Base-by-base conservation (phyloP, 257 asterid species). In the Nicotiana knightiana region DNA sequence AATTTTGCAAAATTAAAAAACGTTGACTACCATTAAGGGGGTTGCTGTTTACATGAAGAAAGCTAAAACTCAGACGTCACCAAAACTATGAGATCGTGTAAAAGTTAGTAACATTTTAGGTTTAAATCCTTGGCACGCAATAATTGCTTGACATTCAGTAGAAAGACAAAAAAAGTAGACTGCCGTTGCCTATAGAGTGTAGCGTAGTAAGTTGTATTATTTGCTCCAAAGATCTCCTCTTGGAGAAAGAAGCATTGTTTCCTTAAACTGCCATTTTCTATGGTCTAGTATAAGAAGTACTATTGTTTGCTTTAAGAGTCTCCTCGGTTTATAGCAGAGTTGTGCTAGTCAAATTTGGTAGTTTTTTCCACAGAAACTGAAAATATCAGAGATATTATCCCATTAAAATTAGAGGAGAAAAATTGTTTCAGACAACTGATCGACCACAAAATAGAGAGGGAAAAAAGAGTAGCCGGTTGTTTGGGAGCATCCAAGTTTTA, bases 401-500 rank as follows among this genome's bases (percentile, higher is more conserved):
- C 3, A 43, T 43, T 9, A 43, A 43, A 21, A 43, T 43, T 43
- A 43, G 51, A 43, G 51, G 51, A 43, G 51, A 43, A 8, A 6
- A 43, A 43, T 43, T 43, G 51, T 43, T 43, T 43, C 51, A 9
- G 2, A 43, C 12, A 43, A 43, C 35, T 32, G 35, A 32, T 32
- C 35, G 35, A 32, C 35, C 51, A 43, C 51, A 43, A 43, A 43
- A 43, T 8, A 43, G 51, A 43, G 51, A 9, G 12, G 12, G 51
- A 43, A 43, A 12, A 43, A 43, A 43, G 51, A 43, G 51, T 43
- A 43, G 2, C 51, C 11, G 11, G 51, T 43, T 43, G 51, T 43
- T 43, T 43, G 11, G 51, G 12, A 43, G 51, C 51, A 43, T 43
- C 51, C 51, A 43, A 43, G 9, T 43, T 43, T 43, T 85, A 95